These are phyloP conservation scores for Vanderwaltozyma tropicalis DNA, from an alignment of 805 yeast genomes.

Conservation along the genomic window DNA sequence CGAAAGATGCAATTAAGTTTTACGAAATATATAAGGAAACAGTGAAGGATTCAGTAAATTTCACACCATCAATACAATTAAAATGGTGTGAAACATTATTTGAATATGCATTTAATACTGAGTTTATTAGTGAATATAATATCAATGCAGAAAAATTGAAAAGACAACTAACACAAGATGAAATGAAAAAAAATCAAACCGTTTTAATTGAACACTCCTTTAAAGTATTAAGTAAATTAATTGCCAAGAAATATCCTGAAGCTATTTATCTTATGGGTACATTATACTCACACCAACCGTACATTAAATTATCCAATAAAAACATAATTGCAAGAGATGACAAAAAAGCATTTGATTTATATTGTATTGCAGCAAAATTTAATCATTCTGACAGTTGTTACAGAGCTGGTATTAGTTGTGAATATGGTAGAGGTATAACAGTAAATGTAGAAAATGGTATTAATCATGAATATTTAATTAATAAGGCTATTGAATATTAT, in stretches of 20 bases:
- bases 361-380: slow-evolving; percentile 46
- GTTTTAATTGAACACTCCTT: slow-evolving; percentile 47
- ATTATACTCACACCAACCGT: slow-evolving; percentile 45
- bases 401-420: slow-evolving; percentile 61
- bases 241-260: slow-evolving; percentile 38
- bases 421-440: slow-evolving; percentile 43
- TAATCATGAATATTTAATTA: background rate
- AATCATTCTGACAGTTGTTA: slow-evolving; percentile 54
- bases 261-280: slow-evolving; percentile 54
- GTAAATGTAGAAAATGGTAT: slow-evolving; percentile 13
- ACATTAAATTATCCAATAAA: slow-evolving; percentile 34
- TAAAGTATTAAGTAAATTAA: slow-evolving; percentile 48
- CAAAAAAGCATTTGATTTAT: slow-evolving; percentile 49
- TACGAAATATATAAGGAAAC: slow-evolving; percentile 16
- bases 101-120: slow-evolving; percentile 35
- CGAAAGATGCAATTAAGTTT: slow-evolving; percentile 15
- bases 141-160: slow-evolving; percentile 38
- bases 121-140: slow-evolving; percentile 34
- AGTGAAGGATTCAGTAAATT: slow-evolving; percentile 22
- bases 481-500: slow-evolving; percentile 43
- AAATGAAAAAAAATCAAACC: slow-evolving; percentile 41
- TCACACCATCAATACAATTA: slow-evolving; percentile 46
- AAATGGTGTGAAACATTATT: slow-evolving; percentile 52
- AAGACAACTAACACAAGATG: slow-evolving; percentile 32
- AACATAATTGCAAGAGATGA: slow-evolving; percentile 44